Conservation (phyloP, 2,329 filamentous ascomycete species). For the Penicillium sp. region DNA sequence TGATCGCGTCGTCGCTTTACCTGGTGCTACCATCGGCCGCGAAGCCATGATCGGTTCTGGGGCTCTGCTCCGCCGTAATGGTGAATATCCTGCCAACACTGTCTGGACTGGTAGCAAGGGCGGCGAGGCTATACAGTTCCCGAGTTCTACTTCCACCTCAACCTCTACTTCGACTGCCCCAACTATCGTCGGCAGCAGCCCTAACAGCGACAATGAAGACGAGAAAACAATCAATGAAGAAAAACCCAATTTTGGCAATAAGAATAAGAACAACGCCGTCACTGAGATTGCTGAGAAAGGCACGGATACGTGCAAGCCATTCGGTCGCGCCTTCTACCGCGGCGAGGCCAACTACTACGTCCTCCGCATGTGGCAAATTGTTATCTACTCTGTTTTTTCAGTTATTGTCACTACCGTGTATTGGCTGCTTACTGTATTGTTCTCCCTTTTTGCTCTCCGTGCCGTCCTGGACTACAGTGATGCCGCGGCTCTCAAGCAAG, state of each 20-base stretch:
- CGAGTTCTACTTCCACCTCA: slow-evolving; percentile 20
- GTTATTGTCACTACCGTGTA: slow-evolving; percentile 49
- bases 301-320: slow-evolving; percentile 43
- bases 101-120: slow-evolving; percentile 55
- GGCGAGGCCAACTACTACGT: slow-evolving; percentile 53
- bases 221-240: slow-evolving; percentile 7
- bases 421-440: slow-evolving; percentile 49
- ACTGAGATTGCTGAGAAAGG: slow-evolving; percentile 10
- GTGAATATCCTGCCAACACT: slow-evolving; percentile 45
- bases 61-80: slow-evolving; percentile 49
- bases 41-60: slow-evolving; percentile 55
- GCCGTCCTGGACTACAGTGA: slow-evolving; percentile 28
- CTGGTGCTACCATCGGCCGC: slow-evolving; percentile 52
- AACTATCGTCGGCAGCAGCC: slow-evolving; percentile 10
- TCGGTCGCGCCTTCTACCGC: slow-evolving; percentile 57
- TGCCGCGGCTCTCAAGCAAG: slow-evolving; percentile 17
- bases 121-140: slow-evolving; percentile 51
- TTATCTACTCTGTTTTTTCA: slow-evolving; percentile 50
- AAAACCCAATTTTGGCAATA: not conserved
- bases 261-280: not conserved
- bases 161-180: slow-evolving; percentile 13
- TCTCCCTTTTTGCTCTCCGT: slow-evolving; percentile 47
- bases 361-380: slow-evolving; percentile 48
- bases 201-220: slow-evolving; percentile 8
- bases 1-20: slow-evolving; percentile 54